Base-by-base conservation (phyloP, 2,329 filamentous ascomycete genomes). In the Fonsecaea nubica region DNA sequence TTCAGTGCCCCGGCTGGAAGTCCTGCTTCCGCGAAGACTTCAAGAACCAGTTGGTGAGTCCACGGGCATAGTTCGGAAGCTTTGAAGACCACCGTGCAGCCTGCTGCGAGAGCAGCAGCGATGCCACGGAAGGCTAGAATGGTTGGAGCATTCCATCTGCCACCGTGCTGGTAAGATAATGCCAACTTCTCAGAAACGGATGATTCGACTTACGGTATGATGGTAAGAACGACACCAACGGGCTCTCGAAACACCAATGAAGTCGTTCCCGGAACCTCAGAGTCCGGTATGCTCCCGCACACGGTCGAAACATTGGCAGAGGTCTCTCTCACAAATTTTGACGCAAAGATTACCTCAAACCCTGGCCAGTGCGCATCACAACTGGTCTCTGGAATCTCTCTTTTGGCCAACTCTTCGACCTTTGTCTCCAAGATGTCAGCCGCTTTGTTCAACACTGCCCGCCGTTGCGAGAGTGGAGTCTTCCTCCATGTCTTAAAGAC, bases 51-150 rank as follows among this genome's bases (percentile, higher is more conserved):
- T 81, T 97, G 92, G 48, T 88, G 92, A 70, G 95, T 89, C 0
- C 93, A 93, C 0, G 93, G 93, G 0, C 93, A 97, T 79, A 97
- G 93, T 4, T 93, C 93, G 1, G 92, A 96, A 8, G 93, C 92
- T 80, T 97, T 96, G 64, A 97, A 82, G 68, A 97, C 93, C 65
- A 97, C 91, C 3, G 89, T 89, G 80, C 97, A 96, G 48, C 93
- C 93, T 25, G 91, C 87, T 33, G 97, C 84, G 32, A 97, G 84
- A n/a, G 93, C 93, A 13, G 93, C 93, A 65, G 97, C 86, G 60
- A 97, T 84, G 2, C 92, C 92, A 81, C 97, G 97, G 75, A 96
- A 86, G 25, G 96, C 87, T 71, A 93, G 96, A 55, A 97, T 84
- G 77, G 96, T 97, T 32, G 93, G 93, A 76, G 97, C 97, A 92